These are phyloP conservation scores for Coccomyxa sp. DNA, from an alignment of 139 green algal genomes.

Conservation along the genomic window DNA sequence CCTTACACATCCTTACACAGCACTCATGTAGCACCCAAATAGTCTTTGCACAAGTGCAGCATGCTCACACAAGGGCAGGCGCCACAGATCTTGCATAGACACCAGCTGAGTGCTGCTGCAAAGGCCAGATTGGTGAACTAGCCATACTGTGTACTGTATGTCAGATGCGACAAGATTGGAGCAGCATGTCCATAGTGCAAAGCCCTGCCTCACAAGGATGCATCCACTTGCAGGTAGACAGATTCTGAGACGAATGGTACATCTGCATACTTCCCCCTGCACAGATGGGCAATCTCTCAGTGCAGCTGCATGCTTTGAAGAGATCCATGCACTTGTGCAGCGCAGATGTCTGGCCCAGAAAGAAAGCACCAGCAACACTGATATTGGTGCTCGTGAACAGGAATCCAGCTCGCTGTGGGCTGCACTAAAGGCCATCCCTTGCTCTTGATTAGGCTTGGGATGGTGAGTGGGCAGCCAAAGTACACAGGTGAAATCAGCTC, in stretches of 20 bases:
- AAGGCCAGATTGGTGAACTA: too few species aligned
- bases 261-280: slow-evolving; percentile 64
- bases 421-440: slow-evolving; percentile 22
- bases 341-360: slow-evolving; percentile 2
- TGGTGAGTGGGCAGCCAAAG: slow-evolving; percentile 17
- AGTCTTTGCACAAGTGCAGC: too few species aligned
- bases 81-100: too few species aligned
- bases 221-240: slow-evolving; percentile 68
- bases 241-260: slow-evolving; percentile 64
- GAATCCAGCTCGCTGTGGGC: slow-evolving; percentile 15
- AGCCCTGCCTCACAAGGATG: not conserved
- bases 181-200: too few species aligned
- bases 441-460: slow-evolving; percentile 4
- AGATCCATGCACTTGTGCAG: not conserved
- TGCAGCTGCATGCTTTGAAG: not conserved
- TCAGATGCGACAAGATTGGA: too few species aligned
- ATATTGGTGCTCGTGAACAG: slow-evolving; percentile 20
- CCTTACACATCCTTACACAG: too few species aligned
- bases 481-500: not conserved
- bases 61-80: too few species aligned
- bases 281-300: not conserved
- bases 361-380: not conserved
- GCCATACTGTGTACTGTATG: too few species aligned
- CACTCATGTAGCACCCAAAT: too few species aligned
- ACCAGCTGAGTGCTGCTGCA: too few species aligned